Base-by-base conservation (phyloP, 352 stramenopile genomes). In the Albugo candida region DNA sequence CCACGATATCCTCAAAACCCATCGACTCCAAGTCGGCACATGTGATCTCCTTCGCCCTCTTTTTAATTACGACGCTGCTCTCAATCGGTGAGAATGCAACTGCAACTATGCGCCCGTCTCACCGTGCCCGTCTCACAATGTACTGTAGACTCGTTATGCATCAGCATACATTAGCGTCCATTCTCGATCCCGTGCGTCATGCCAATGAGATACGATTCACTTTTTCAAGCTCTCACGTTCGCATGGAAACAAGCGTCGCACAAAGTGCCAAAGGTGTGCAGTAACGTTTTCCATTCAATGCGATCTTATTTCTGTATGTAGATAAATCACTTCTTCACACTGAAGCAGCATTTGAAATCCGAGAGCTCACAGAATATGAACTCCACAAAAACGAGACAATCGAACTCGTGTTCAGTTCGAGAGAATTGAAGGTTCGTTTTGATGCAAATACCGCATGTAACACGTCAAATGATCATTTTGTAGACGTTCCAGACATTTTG, bases 1-100 rank as follows among this genome's bases (percentile, higher is more conserved):
- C 58, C 81, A 80, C n/a, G 70, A 82, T 48, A 80, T 91, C 58
- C 84, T 75, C 27, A 91, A 91, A 64, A 86, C 73, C 17, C 75
- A 91, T 52, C 61, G 69, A 49, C 86, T 87, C 62, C 81, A 84
- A 45, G 71, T 85, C 35, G 71, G 81, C 50, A 47, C 61, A n/a
- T 76, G 66, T 43, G 67, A 84, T 55, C 67, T 81, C 49, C 75
- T 91, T 73, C 70, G 75, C 45, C 67, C 75, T 16, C 62, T 87
- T 42, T 86, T 91, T 49, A 70, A 91, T 58, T 67, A 64, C 34
- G 51, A 56, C 27, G 34, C 48, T 17, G 78, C 70, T 41, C 59
- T 66, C 18, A 82, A 63, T 52, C 64, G 58, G 20, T 73, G 58
- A 5, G 37, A 50, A 36, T 4, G 39, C 38, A 43, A 24, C 38